Evolutionary conservation across 129 eudicot genomes (phyloP), one percentile per base, ranked within the genome.

Genomic region (Centella asiatica): DNA sequence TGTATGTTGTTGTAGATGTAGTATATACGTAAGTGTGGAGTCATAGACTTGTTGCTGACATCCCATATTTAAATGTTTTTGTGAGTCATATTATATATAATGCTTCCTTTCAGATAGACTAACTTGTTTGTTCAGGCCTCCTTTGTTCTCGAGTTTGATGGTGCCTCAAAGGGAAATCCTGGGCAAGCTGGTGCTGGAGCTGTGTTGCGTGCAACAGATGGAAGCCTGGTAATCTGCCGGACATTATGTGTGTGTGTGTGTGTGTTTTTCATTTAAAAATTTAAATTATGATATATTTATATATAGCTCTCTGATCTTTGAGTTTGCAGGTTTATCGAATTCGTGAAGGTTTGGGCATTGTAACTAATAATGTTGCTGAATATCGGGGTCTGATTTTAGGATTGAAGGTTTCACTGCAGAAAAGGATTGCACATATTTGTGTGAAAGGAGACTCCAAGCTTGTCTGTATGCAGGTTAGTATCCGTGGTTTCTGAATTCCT

Each of bases 91-190:
- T 17, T 31, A 14, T 29, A 25, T n/a, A n/a, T 32, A 32, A 9
- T 10, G 12, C 46, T 20, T 52, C 25, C 23, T 6, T 24, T 3
- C 25, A 7, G 52, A n/a, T 23, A 24, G 33, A 31, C 34, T 53
- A 14, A 42, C 46, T 17, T 25, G 26, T 36, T 25, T 39, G 57
- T 44, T 19, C 82, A 80, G 95, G 44, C 73, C 66, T 82, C 95
- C 18, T 92, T 83, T 69, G 64, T 78, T 66, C 75, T 92, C 22
- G 95, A 92, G 82, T 92, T 92, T 74, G 99, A 92, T 76, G 99
- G 99, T 52, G 96, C 99, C 46, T 87, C 99, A 60, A 92, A 87
- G 77, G 95, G 96, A 58, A 92, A 92, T 80, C 99, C 99, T 69
- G 99, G 99, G 62, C 88, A 57, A 44, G 90, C 99, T 61, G 99